A percentile compares a stretch with the other conserved stretches of the same genome.
phyloP scores from a whole-genome alignment of 257 asterid species.

The Galeopsis tetrahit region DNA sequence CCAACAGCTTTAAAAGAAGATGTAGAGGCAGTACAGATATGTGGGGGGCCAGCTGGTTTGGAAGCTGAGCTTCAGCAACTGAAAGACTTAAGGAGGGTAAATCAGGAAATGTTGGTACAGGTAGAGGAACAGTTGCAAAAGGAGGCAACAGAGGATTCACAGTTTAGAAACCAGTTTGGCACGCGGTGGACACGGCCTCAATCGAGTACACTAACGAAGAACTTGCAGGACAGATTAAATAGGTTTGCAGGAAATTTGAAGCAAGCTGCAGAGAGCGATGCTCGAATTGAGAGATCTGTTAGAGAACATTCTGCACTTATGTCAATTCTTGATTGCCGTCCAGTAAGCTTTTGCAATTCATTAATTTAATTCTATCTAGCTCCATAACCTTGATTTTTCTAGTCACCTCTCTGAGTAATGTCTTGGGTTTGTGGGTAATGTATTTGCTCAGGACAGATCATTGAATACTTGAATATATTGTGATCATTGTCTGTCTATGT shows the following conservation, averaged over 20 bases:
- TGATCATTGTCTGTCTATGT: background rate
- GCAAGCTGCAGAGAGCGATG: slow-evolving; percentile 97
- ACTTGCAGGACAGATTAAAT: slow-evolving; percentile 81
- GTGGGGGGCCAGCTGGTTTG: slow-evolving; percentile 94
- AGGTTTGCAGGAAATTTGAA: slow-evolving; percentile 91
- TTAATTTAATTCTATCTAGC: slow-evolving; percentile 20
- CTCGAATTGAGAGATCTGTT: slow-evolving; percentile 92
- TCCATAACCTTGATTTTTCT: slow-evolving; percentile 15
- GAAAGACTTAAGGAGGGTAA: slow-evolving; percentile 91
- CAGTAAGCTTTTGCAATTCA: slow-evolving; percentile 59
- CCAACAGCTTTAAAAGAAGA: slow-evolving; percentile 80
- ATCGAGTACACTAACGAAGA: slow-evolving; percentile 90
- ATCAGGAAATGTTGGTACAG: slow-evolving; percentile 87
- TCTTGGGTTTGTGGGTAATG: slow-evolving; percentile 4
- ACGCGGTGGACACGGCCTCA: slow-evolving; percentile 96
- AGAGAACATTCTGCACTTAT: slow-evolving; percentile 83
- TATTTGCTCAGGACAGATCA: slow-evolving; percentile 12
- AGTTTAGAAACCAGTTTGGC: slow-evolving; percentile 93
- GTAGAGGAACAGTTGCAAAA: slow-evolving; percentile 92
- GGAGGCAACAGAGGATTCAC: slow-evolving; percentile 88
- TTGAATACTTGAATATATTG: background rate
- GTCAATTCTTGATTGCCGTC: slow-evolving; percentile 88
- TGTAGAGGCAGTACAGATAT: slow-evolving; percentile 89
- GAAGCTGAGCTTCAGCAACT: slow-evolving; percentile 92
- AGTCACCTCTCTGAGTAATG: slow-evolving; percentile 9